Conservation (phyloP, 176 grass and related monocot species). For the Miscanthus lutarioriparius region DNA sequence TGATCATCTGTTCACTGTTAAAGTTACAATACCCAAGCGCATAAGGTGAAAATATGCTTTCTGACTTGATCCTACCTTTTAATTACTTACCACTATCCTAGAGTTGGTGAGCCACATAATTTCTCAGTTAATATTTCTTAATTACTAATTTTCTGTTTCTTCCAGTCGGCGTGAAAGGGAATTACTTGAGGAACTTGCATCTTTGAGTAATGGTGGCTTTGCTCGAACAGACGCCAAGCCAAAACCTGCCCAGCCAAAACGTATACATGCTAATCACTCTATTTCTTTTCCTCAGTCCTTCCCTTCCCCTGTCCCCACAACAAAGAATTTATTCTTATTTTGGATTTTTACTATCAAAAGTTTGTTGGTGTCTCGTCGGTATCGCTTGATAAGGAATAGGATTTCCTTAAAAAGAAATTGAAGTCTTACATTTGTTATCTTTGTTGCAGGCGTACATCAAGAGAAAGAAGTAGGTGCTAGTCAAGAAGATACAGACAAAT, state of each 20-base stretch:
- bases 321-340: constrained; percentile 28
- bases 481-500: constrained; percentile 47
- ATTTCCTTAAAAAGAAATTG: constrained; percentile 4
- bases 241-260: constrained; percentile 56
- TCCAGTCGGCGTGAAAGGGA: constrained; percentile 72
- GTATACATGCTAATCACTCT: constrained; percentile 40
- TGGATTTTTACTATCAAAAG: background rate
- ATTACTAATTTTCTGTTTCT: constrained; percentile 28
- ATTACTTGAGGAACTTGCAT: constrained; percentile 89
- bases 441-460: constrained; percentile 50
- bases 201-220: constrained; percentile 53
- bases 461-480: constrained; percentile 42
- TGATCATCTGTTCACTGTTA: constrained; percentile 94
- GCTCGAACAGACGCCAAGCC: constrained; percentile 43
- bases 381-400: background rate
- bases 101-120: constrained; percentile 15
- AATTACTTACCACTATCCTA: background rate
- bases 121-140: background rate
- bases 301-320: background rate
- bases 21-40: constrained; percentile 83
- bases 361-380: background rate
- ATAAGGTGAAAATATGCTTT: constrained; percentile 67
- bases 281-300: background rate
- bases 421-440: constrained; percentile 12
- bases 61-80: constrained; percentile 11